phyloP scores from a whole-genome alignment of 1,284 basidiomycete genomes.

The Agroathelia rolfsii region DNA sequence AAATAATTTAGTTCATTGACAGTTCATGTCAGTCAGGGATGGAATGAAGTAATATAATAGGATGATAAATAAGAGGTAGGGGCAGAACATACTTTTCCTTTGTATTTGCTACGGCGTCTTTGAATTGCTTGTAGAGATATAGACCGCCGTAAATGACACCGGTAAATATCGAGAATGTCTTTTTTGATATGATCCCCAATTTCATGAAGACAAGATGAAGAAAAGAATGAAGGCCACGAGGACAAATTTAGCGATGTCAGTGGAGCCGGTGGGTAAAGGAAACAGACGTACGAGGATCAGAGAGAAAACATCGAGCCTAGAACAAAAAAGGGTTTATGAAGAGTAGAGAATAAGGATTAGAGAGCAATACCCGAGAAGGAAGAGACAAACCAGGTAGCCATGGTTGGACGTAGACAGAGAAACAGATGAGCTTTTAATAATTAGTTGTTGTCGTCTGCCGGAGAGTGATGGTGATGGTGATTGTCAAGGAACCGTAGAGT shows the following conservation, averaged over 20 bases:
- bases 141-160: slow-evolving; percentile 32
- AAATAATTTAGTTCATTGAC: not conserved
- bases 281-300: slow-evolving; percentile 23
- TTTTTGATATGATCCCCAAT: slow-evolving; percentile 1
- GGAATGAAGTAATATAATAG: slow-evolving; percentile 5
- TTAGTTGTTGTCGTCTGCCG: too few relatives aligned
- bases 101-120: slow-evolving; percentile 29
- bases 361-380: too few relatives aligned
- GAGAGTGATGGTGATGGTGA: too few relatives aligned
- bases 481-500: too few relatives aligned
- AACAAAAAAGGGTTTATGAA: not conserved
- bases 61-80: slow-evolving; percentile 3
- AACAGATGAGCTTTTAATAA: too few relatives aligned
- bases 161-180: slow-evolving; percentile 37
- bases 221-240: slow-evolving; percentile 2
- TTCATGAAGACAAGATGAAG: not conserved
- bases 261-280: not conserved
- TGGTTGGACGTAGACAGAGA: too few relatives aligned
- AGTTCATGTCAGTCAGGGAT: slow-evolving; percentile 1
- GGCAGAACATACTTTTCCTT: slow-evolving; percentile 35
- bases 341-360: too few relatives aligned
- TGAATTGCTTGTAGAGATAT: slow-evolving; percentile 25
- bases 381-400: too few relatives aligned
- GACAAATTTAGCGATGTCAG: not conserved
- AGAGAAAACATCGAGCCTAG: slow-evolving; percentile 30